phyloP scores from a whole-genome alignment of 768 basidiomycete species.

The Auriscalpium orientale region DNA sequence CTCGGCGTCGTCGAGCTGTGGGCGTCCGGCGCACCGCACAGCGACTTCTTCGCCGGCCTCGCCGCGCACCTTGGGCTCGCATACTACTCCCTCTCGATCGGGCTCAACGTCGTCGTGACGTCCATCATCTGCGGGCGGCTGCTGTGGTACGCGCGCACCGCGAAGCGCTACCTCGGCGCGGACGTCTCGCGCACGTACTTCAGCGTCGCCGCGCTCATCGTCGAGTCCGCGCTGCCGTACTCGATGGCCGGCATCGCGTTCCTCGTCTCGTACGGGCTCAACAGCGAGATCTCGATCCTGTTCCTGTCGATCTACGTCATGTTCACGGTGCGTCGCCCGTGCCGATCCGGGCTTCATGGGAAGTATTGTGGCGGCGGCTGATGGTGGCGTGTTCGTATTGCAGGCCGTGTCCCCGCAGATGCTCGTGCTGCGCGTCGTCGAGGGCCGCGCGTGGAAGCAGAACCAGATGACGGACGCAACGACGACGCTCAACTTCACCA shows the following conservation, averaged over 20 bases:
- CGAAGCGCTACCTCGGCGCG: neutral
- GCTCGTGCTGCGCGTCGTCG: neutral
- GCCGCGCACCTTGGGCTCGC: neutral
- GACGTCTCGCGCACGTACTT: neutral
- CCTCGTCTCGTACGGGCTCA: conserved; percentile 8
- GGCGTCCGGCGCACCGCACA: conserved; percentile 6
- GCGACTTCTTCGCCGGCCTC: conserved; percentile 7
- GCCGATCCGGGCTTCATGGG: neutral
- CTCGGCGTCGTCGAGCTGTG: conserved; percentile 8
- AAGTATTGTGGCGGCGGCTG: neutral
- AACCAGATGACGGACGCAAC: neutral
- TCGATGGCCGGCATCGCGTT: conserved; percentile 12
- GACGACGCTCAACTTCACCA: neutral
- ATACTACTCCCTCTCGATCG: conserved; percentile 4
- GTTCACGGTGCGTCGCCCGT: conserved; percentile 6
- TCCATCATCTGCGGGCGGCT: conserved; percentile 11
- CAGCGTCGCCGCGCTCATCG: conserved; percentile 1
- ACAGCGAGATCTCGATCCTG: conserved; percentile 5
- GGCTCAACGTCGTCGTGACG: conserved; percentile 9
- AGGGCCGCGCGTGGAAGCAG: neutral
- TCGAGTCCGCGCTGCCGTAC: conserved; percentile 13
- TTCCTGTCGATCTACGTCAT: conserved; percentile 14
- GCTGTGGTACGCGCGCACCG: neutral
- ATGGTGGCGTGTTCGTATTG: neutral
- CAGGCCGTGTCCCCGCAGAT: neutral